phyloP scores from a whole-genome alignment of 345 rosid genomes.

The Angophora floribunda region DNA sequence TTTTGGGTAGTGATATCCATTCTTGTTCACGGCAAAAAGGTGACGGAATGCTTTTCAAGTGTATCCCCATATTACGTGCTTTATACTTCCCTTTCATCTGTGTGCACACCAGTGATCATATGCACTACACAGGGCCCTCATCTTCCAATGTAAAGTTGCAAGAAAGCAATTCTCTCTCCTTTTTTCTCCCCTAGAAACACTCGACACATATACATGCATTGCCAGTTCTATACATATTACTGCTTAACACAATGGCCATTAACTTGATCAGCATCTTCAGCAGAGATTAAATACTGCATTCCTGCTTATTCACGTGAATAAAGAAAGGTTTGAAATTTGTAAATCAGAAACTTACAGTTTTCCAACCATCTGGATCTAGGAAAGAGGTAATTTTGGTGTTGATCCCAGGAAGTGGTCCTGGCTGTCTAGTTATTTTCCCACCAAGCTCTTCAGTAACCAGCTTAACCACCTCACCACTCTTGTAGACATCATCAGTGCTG shows the following conservation, averaged over 20 bases:
- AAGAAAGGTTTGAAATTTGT: background rate
- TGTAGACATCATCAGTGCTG: conserved; percentile 89
- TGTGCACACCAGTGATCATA: background rate
- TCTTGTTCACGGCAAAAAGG: background rate
- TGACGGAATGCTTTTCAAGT: background rate
- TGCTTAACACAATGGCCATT: background rate
- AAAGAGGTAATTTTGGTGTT: conserved; percentile 82
- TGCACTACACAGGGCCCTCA: background rate
- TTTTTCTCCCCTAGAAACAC: background rate
- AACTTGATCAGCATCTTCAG: background rate
- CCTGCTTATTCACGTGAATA: background rate
- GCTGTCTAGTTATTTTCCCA: conserved; percentile 79
- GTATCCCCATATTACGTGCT: background rate
- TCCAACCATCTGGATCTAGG: conserved; percentile 97
- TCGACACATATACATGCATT: background rate
- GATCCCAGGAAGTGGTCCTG: conserved; percentile 86
- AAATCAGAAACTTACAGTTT: conserved; percentile 45
- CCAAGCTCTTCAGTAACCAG: conserved; percentile 71
- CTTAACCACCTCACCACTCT: conserved; percentile 80
- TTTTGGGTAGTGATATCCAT: background rate
- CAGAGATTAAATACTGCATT: background rate
- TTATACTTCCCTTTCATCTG: background rate
- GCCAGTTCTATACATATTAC: background rate
- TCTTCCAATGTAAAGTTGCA: background rate
- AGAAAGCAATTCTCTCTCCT: background rate